These are phyloP conservation scores for Xylaria sp. DNA, from an alignment of 2,329 filamentous ascomycete genomes.

Conservation along the genomic window DNA sequence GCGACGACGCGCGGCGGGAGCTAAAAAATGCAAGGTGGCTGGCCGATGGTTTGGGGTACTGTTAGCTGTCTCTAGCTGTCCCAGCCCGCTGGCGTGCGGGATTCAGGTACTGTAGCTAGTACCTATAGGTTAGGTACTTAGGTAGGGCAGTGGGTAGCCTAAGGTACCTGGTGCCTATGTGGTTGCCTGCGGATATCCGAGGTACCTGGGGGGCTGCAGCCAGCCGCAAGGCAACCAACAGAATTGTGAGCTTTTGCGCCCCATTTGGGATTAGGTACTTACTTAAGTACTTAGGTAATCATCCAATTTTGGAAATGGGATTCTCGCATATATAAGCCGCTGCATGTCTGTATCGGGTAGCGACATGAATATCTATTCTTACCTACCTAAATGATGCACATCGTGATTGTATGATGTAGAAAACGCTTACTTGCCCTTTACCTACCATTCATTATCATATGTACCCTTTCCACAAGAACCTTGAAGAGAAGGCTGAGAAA, in stretches of 20 bases:
- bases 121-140: neutral
- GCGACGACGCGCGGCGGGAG: neutral
- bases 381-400: neutral
- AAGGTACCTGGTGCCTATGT: no score
- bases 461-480: no score
- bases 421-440: no score
- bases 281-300: conserved; percentile 10
- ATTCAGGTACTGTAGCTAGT: no score
- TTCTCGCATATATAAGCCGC: neutral
- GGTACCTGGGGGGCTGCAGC: neutral
- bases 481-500: neutral
- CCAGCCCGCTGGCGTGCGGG: no score
- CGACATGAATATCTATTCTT: neutral
- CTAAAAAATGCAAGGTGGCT: conserved; percentile 2
- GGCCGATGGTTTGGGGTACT: no score
- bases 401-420: neutral
- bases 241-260: neutral
- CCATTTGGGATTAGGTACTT: no score
- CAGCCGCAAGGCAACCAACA: no score
- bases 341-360: conserved; percentile 1
- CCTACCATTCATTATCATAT: no score
- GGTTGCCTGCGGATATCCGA: neutral
- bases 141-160: neutral
- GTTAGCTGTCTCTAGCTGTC: no score
- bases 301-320: neutral